phyloP scores from a whole-genome alignment of 345 rosid genomes.

The Cardamine chenopodiifolia region DNA sequence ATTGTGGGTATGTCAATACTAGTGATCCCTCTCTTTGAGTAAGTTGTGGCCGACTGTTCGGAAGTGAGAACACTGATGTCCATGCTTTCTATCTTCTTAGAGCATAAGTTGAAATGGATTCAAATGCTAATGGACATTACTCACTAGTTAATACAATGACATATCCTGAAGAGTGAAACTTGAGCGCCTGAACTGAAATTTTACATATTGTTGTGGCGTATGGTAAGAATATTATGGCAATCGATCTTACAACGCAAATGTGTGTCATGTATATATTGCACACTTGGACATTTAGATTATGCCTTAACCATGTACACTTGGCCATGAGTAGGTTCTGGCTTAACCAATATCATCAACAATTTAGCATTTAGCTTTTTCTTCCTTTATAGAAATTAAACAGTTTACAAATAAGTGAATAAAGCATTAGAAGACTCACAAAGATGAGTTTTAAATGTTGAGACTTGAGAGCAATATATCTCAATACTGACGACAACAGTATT shows the following conservation, averaged over 20 bases:
- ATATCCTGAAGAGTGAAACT: too few relatives aligned
- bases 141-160: background rate
- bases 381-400: too few relatives aligned
- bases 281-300: background rate
- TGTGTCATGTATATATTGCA: background rate
- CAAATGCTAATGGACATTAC: background rate
- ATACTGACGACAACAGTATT: too few relatives aligned
- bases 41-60: slow-evolving; percentile 66
- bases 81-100: too few relatives aligned
- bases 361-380: background rate
- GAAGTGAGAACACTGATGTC: too few relatives aligned
- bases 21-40: slow-evolving; percentile 48
- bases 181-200: background rate
- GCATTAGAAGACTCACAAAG: too few relatives aligned
- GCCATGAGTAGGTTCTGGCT: background rate
- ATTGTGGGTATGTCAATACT: background rate
- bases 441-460: too few relatives aligned
- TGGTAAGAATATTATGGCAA: background rate
- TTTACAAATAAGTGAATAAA: too few relatives aligned
- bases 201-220: background rate
- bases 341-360: background rate
- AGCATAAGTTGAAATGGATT: too few relatives aligned
- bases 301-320: background rate
- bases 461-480: too few relatives aligned
- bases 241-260: background rate